These are phyloP conservation scores for Leersia perrieri DNA, from an alignment of 176 grass and related monocot genomes.

Conservation along the genomic window DNA sequence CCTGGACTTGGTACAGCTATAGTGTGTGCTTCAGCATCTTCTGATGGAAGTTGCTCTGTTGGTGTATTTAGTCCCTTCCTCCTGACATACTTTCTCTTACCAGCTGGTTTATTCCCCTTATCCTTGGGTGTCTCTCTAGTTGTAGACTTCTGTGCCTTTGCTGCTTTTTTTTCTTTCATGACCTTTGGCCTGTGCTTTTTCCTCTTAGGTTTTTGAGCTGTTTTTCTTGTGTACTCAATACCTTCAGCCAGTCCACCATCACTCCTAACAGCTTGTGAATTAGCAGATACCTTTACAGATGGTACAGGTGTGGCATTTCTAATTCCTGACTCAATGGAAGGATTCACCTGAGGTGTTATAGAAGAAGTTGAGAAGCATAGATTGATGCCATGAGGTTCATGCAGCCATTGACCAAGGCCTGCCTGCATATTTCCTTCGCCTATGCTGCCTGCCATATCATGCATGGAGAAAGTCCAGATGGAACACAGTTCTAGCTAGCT, in stretches of 20 bases:
- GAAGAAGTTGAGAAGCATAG: slow-evolving; percentile 32
- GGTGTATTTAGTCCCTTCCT: slow-evolving; percentile 44
- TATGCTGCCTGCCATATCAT: background rate
- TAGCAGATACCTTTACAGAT: slow-evolving; percentile 16
- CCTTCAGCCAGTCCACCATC: slow-evolving; percentile 27
- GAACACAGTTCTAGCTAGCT: slow-evolving; percentile 1
- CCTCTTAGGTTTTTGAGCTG: slow-evolving; percentile 57
- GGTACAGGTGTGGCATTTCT: background rate
- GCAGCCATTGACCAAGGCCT: background rate
- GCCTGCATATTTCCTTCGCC: slow-evolving; percentile 24
- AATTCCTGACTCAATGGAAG: slow-evolving; percentile 16
- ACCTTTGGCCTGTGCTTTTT: slow-evolving; percentile 89
- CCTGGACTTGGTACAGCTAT: slow-evolving; percentile 30
- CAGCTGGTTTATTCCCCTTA: slow-evolving; percentile 35
- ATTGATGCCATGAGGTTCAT: slow-evolving; percentile 17
- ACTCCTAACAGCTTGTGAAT: slow-evolving; percentile 17
- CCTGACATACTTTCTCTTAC: slow-evolving; percentile 77
- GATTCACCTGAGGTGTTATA: background rate
- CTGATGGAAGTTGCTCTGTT: slow-evolving; percentile 13
- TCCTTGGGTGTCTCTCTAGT: slow-evolving; percentile 44
- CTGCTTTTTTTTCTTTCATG: slow-evolving; percentile 51
- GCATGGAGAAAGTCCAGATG: background rate
- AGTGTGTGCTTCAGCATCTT: slow-evolving; percentile 6
- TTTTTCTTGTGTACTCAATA: slow-evolving; percentile 55
- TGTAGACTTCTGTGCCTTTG: slow-evolving; percentile 39